phyloP scores from a whole-genome alignment of 2,329 filamentous ascomycete genomes.

The Colletotrichum musicola region DNA sequence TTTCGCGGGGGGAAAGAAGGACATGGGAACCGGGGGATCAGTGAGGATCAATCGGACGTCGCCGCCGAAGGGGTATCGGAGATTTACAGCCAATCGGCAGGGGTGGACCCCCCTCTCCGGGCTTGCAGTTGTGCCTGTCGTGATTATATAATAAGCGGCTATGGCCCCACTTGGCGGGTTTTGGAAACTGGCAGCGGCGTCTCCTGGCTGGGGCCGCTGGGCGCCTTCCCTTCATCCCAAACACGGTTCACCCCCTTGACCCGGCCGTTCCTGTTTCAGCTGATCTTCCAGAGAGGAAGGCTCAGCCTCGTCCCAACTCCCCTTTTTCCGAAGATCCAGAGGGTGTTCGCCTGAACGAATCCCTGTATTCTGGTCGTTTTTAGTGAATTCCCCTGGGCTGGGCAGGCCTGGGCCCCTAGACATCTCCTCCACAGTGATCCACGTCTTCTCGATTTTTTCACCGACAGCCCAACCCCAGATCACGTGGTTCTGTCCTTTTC shows the following conservation, averaged over 20 bases:
- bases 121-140: background rate
- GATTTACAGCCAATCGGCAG: constrained; percentile 30
- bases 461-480: constrained; percentile 11
- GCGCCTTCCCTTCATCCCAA: constrained; percentile 13
- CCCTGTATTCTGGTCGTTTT: background rate
- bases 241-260: constrained; percentile 14
- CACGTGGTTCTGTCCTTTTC: constrained; percentile 11
- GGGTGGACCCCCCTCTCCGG: background rate
- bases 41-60: constrained; percentile 32
- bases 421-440: background rate
- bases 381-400: no score
- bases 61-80: constrained; percentile 10
- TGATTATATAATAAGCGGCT: constrained; percentile 28
- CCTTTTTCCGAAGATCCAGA: background rate
- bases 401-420: no score
- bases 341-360: background rate
- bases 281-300: constrained; percentile 28
- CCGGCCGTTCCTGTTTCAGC: constrained; percentile 38
- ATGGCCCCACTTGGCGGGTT: constrained; percentile 31
- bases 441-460: constrained; percentile 11
- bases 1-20: constrained; percentile 1
- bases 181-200: constrained; percentile 15
- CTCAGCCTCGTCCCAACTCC: constrained; percentile 26
- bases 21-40: background rate
- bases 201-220: constrained; percentile 9